A percentile compares a stretch with the other conserved stretches of the same genome.
Evolutionary conservation across 1,284 basidiomycete genomes (phyloP).

Genomic region (Cerioporus squamosus): DNA sequence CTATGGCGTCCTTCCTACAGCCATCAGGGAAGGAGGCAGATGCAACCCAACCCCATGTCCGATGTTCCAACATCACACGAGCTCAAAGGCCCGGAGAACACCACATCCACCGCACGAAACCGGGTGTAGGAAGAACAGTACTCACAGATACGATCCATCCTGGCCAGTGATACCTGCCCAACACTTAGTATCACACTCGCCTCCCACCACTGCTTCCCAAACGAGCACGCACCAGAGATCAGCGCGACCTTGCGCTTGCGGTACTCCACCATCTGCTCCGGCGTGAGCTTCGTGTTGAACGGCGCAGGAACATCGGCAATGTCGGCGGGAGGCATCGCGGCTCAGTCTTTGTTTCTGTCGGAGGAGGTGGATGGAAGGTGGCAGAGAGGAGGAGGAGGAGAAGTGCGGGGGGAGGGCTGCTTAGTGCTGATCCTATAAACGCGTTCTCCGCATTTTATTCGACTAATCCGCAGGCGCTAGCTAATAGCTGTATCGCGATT

Average conservation of each 20-base stretch:
- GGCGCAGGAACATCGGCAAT: slow-evolving; percentile 32
- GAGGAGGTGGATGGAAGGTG: slow-evolving; percentile 6
- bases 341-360: slow-evolving; percentile 23
- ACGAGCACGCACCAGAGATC: slow-evolving; percentile 71
- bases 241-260: slow-evolving; percentile 87
- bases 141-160: slow-evolving; percentile 88
- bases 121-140: slow-evolving; percentile 5
- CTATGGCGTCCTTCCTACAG: no score
- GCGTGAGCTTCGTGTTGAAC: slow-evolving; percentile 53
- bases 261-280: slow-evolving; percentile 64
- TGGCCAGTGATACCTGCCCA: slow-evolving; percentile 86
- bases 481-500: not conserved
- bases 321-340: slow-evolving; percentile 3
- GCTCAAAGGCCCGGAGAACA: not conserved
- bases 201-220: not conserved
- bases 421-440: slow-evolving; percentile 1
- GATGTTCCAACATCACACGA: slow-evolving; percentile 15
- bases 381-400: slow-evolving; percentile 1
- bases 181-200: slow-evolving; percentile 2
- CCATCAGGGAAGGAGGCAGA: no score
- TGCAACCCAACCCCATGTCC: no score
- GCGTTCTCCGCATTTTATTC: slow-evolving; percentile 12
- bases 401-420: slow-evolving; percentile 13
- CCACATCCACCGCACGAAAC: not conserved
- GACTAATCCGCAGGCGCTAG: not conserved